Evolutionary conservation across 345 rosid species (phyloP), one percentile per base, ranked within the genome.

Genomic region (Camelina laxa): DNA sequence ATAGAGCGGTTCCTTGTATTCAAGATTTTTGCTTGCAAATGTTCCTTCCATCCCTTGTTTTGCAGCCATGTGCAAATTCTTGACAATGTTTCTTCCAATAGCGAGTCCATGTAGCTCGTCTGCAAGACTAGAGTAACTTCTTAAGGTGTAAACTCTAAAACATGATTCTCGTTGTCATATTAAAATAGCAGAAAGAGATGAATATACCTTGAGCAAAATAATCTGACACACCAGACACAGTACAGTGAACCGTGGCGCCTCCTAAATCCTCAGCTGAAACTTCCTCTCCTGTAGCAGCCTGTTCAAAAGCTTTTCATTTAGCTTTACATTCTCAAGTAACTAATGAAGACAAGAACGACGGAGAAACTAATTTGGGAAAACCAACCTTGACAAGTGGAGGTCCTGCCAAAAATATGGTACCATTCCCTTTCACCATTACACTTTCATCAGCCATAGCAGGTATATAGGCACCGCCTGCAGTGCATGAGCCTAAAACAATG

Each of bases 401-500:
- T 77, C 97, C 98, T 30, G 98, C 98, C 50, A 91, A 83, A 85
- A 94, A 94, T 75, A 91, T 90, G 55, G 98, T 94, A 48, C 95
- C 97, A 82, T 94, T 94, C 69, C 96, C 96, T 85, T 91, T 90
- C 60, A 94, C 98, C 98, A 91, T 94, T 7, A 94, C 95, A 86
- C 98, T 94, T 60, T 91, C 96, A 77, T 94, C 98, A 36, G 98
- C 98, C 97, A 94, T 94, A 36, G 98, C 97, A 77, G 98, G 97
- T 58, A 91, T 94, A 83, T 94, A 94, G 22, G 98, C 98, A 67
- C 96, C 98, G 63, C 97, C 97, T 8, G 96, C 96, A 51, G 97
- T 94, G 82, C 98, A 94, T 3, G 96, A 94, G 47, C 98, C 98
- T 72, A 94, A 80, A 11, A 91, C 98, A 61, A 91, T 73, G 38